These are phyloP conservation scores for Malassezia brasiliensis DNA, from an alignment of 1,284 basidiomycete genomes.

Conservation along the genomic window DNA sequence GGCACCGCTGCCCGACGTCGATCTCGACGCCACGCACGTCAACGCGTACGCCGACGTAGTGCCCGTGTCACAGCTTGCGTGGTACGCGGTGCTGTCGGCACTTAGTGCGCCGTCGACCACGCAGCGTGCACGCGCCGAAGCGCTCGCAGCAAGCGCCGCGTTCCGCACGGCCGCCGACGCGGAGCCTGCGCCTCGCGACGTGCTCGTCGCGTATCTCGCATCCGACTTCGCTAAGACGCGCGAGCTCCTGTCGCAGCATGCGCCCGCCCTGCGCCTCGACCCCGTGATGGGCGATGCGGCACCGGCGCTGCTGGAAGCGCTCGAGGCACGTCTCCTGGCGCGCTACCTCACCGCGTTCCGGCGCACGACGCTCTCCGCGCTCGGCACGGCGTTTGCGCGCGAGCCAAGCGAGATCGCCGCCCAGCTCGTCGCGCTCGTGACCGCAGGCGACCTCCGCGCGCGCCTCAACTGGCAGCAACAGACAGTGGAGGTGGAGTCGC, in stretches of 20 bases:
- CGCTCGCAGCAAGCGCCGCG: not conserved
- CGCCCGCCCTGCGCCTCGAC: constrained; percentile 67
- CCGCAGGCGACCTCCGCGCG: not conserved
- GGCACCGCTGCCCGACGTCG: constrained; percentile 8
- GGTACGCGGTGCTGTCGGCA: constrained; percentile 14
- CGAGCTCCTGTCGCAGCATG: constrained; percentile 1
- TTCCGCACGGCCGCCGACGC: not conserved
- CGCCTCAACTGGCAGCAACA: constrained; percentile 7
- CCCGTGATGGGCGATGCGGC: constrained; percentile 60
- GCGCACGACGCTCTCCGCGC: constrained; percentile 65
- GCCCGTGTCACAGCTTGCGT: not conserved
- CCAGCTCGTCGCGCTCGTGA: not conserved
- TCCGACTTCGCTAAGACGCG: constrained; percentile 17
- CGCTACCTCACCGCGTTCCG: constrained; percentile 72
- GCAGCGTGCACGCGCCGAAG: not conserved
- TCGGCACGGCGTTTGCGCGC: constrained; percentile 65
- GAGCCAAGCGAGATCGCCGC: constrained; percentile 52
- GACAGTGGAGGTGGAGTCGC: not conserved
- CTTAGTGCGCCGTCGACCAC: not conserved
- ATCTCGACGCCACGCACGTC: not conserved
- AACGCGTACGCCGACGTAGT: constrained; percentile 5
- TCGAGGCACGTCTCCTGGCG: constrained; percentile 47
- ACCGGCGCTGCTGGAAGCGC: constrained; percentile 44
- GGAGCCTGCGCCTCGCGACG: constrained; percentile 1
- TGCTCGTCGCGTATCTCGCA: constrained; percentile 2